These are phyloP conservation scores for Physocladia obscura DNA, from an alignment of 192 early-diverging fungal species.

Conservation along the genomic window DNA sequence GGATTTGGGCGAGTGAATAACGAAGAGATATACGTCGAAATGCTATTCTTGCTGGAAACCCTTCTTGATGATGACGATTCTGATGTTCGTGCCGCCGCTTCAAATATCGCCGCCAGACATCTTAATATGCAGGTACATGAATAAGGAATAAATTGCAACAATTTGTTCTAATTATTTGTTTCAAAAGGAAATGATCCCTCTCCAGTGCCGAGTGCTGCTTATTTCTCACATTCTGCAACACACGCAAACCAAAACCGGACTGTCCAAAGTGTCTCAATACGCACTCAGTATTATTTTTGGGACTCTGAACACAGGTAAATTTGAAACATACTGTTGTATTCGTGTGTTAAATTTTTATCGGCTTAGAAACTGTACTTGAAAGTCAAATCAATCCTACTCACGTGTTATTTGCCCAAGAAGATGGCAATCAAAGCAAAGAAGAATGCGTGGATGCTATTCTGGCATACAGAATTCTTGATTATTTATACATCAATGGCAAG, in stretches of 20 bases:
- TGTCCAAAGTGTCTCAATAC: constrained; percentile 14
- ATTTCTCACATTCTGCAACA: constrained; percentile 39
- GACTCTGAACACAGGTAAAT: constrained; percentile 24
- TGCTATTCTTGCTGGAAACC: constrained; percentile 50
- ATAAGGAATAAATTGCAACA: neutral
- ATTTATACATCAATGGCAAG: too few relatives aligned
- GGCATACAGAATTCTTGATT: constrained; percentile 8
- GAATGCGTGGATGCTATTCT: constrained; percentile 59
- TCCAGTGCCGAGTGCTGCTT: constrained; percentile 55
- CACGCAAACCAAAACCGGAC: constrained; percentile 38
- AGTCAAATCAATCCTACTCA: constrained; percentile 30
- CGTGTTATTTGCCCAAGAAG: constrained; percentile 78
- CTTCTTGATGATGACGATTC: constrained; percentile 77
- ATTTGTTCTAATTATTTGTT: neutral
- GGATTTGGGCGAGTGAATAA: neutral
- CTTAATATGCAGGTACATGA: constrained; percentile 50
- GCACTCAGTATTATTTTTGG: constrained; percentile 18
- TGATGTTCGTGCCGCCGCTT: constrained; percentile 68
- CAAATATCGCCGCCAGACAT: constrained; percentile 58
- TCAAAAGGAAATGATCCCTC: constrained; percentile 52
- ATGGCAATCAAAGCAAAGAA: constrained; percentile 74
- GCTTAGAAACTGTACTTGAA: constrained; percentile 36
- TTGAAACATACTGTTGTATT: neutral
- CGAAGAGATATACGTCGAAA: constrained; percentile 35
- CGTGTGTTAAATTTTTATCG: constrained; percentile 30